Evolutionary conservation across 768 basidiomycete species (phyloP).

Genomic region (Calocera viscosa): DNA sequence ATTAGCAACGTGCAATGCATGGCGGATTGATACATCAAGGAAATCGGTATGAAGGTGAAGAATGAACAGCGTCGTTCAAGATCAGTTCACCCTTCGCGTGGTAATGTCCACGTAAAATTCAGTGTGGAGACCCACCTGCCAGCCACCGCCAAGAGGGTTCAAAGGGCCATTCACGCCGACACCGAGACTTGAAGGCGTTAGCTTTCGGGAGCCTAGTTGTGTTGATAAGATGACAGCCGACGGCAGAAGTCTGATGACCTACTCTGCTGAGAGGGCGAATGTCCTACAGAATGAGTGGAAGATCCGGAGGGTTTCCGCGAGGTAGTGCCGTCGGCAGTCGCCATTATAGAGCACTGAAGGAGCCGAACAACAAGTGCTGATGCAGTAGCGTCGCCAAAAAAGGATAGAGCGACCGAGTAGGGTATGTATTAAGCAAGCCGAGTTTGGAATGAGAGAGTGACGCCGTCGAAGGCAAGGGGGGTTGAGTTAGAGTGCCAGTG

Average conservation of each 20-base stretch:
- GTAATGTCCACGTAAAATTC: not conserved
- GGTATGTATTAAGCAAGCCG: not conserved
- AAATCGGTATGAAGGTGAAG: not conserved
- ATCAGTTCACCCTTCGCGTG: not conserved
- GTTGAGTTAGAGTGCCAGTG: not conserved
- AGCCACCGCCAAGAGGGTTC: constrained; percentile 47
- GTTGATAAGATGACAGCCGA: not conserved
- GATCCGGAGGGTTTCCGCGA: constrained; percentile 59
- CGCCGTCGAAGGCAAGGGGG: not conserved
- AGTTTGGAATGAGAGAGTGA: not conserved
- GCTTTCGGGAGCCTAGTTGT: constrained; percentile 1
- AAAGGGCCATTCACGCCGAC: constrained; percentile 20
- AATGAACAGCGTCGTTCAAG: no score
- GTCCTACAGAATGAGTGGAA: constrained; percentile 50
- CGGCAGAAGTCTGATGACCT: not conserved
- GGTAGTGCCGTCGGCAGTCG: constrained; percentile 31
- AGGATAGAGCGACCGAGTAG: not conserved
- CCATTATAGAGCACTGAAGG: constrained; percentile 25
- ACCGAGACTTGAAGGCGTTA: not conserved
- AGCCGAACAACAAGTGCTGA: constrained; percentile 20
- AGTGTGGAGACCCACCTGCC: constrained; percentile 39
- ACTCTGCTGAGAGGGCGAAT: constrained; percentile 51
- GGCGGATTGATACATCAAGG: not conserved
- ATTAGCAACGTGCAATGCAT: constrained; percentile 14
- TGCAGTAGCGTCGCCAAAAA: constrained; percentile 15